Evolutionary conservation across 768 basidiomycete species (phyloP), one percentile per base, ranked within the genome.

Genomic region (Tulasnella sp.): DNA sequence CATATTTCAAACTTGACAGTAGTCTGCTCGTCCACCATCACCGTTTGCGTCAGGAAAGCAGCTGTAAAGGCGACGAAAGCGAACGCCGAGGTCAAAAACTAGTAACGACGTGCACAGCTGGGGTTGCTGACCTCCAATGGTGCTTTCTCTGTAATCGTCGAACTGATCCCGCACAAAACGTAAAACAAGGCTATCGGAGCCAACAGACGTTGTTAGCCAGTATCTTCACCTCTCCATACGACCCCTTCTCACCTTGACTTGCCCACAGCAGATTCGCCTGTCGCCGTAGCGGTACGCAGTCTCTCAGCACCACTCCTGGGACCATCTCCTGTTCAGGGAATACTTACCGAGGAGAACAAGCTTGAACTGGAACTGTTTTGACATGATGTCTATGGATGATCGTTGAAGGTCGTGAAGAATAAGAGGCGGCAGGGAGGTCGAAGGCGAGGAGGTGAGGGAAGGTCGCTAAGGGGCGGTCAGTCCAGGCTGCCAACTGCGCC

Each of bases 1-100:
- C 96, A 97, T 83, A 97, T 97, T 87, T 98, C 97, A 83, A 99
- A 99, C 88, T 99, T 99, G 83, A 99, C 94, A 32, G 91, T 91
- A 32, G 93, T 93, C 80, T 91, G 90, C 83, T 96, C 93, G 72
- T 96, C 92, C 55, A 98, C 88, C 16, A 91, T 91, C 42, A 99
- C 94, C 3, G 96, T 98, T 85, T 99, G 97, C n/a, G 98, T 98
- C 81, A 99, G 85, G 88, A 99, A 99, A 46, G 97, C 97, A 79
- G 97, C 97, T 95, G 82, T 77, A 78, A 35, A 67, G 5, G 32
- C 26, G 16, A 11, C n/a, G 61, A 77, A 39, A 51, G 67, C 75
- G 80, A 81, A 81, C 40, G 37, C 70, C 15, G 23, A 32, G 15
- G 39, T 42, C 37, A 55, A 44, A 67, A 67, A 61, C 10, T 67